phyloP scores from a whole-genome alignment of 495 filamentous ascomycete species.

The Amorphotheca resinae region DNA sequence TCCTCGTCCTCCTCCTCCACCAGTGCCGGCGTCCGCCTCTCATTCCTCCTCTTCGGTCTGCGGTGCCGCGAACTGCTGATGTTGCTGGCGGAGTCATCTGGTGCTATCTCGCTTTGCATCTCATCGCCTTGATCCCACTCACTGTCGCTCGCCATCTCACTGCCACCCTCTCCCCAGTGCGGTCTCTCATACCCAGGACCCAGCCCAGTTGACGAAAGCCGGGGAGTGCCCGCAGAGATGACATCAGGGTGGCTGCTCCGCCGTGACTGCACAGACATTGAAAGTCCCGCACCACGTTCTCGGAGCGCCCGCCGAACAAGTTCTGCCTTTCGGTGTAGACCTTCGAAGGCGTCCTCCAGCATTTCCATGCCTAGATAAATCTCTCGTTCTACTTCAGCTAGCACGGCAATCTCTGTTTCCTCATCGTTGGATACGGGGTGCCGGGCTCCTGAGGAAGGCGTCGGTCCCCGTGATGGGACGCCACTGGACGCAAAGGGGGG shows the following conservation, averaged over 20 bases:
- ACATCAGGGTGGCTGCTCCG: constrained; percentile 28
- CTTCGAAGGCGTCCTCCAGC: constrained; percentile 91
- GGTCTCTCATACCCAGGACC: constrained; percentile 21
- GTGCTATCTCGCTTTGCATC: constrained; percentile 54
- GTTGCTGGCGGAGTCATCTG: constrained; percentile 72
- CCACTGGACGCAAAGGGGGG: constrained; percentile 25
- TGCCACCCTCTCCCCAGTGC: constrained; percentile 16
- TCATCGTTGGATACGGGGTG: constrained; percentile 77
- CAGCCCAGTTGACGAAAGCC: constrained; percentile 5
- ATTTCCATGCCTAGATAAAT: constrained; percentile 90
- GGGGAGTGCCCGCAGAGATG: constrained; percentile 13
- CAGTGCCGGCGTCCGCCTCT: constrained; percentile 68
- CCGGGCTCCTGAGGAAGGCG: constrained; percentile 20
- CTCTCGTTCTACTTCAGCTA: constrained; percentile 86
- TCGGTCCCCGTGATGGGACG: constrained; percentile 29
- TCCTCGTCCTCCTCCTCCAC: constrained; percentile 77
- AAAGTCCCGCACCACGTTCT: constrained; percentile 65
- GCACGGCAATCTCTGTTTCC: constrained; percentile 78
- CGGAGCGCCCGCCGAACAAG: constrained; percentile 65
- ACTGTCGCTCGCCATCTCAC: constrained; percentile 37
- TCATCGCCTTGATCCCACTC: constrained; percentile 57
- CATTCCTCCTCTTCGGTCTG: constrained; percentile 55
- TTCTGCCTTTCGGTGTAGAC: constrained; percentile 75
- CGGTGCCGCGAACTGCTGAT: constrained; percentile 63
- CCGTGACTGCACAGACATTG: constrained; percentile 63